Percentiles rank a stretch among this genome's conserved stretches.
Conservation (phyloP, 208 protist species). For the Crithidia mellificae region DNA sequence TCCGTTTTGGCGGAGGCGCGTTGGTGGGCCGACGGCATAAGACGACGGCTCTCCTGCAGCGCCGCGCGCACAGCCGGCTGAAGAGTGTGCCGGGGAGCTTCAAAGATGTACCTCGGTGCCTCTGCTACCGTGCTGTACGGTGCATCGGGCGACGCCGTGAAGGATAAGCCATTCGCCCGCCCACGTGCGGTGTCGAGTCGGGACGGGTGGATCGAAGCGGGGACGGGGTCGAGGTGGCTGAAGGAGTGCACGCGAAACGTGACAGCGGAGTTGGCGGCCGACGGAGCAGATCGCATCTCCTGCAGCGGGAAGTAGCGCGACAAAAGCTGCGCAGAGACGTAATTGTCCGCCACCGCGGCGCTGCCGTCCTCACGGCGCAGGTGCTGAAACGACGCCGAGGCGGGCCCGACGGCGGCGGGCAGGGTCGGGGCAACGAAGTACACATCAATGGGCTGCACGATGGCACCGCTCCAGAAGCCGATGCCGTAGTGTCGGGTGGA, state of each 20-base stretch:
- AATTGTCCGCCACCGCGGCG: conserved; percentile 31
- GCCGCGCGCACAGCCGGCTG: conserved; percentile 40
- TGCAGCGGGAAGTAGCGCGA: conserved; percentile 60
- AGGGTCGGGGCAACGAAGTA: conserved; percentile 64
- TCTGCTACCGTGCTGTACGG: conserved; percentile 22
- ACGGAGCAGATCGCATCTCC: conserved; percentile 38
- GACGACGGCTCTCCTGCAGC: conserved; percentile 38
- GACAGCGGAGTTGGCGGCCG: conserved; percentile 17
- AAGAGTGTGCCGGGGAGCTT: conserved; percentile 58
- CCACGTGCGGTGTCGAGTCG: conserved; percentile 23
- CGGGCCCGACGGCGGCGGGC: conserved; percentile 34
- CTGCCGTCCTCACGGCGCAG: conserved; percentile 33
- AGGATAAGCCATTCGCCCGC: conserved; percentile 3
- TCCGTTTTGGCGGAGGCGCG: no score
- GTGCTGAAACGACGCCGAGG: conserved; percentile 48
- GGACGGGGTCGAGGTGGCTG: conserved; percentile 76
- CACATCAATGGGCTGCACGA: conserved; percentile 75
- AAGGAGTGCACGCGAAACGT: conserved; percentile 64
- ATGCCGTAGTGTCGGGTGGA: conserved; percentile 37
- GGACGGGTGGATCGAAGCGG: conserved; percentile 22
- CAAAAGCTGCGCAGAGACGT: conserved; percentile 30
- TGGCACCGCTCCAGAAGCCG: conserved; percentile 86
- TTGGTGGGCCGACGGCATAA: no score
- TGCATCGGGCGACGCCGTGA: conserved; percentile 30
- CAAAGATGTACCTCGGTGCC: conserved; percentile 62